Evolutionary conservation across 495 filamentous ascomycete genomes (phyloP).

Genomic region (Schizothecium vesticola): DNA sequence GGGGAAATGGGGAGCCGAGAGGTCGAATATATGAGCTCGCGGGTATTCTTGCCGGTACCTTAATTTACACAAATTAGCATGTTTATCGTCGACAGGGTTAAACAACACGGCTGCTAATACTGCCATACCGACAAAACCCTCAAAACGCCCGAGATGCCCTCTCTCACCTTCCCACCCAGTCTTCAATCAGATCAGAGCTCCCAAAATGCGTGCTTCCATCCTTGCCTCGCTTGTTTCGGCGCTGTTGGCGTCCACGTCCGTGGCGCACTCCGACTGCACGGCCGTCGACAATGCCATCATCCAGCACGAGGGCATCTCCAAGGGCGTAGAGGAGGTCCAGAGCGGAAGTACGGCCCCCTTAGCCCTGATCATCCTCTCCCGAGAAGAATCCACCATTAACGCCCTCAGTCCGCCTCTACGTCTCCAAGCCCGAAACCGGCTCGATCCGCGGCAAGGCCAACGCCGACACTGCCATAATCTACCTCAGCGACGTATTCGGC

Average conservation of each 20-base stretch:
- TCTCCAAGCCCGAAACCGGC: constrained; percentile 30
- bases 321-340: constrained; percentile 3
- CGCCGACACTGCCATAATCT: constrained; percentile 43
- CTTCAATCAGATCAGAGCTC: neutral
- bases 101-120: neutral
- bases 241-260: neutral
- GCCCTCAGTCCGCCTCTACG: constrained; percentile 24
- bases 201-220: constrained; percentile 6
- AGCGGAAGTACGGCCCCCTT: neutral
- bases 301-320: constrained; percentile 1
- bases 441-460: constrained; percentile 29
- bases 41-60: neutral
- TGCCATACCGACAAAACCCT: neutral
- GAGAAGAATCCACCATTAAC: neutral
- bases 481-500: constrained; percentile 59
- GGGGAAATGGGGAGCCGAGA: neutral
- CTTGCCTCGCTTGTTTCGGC: neutral
- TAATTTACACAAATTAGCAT: neutral
- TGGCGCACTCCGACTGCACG: constrained; percentile 3
- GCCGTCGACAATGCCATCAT: constrained; percentile 7
- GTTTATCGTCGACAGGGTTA: neutral
- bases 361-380: neutral
- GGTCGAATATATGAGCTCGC: neutral
- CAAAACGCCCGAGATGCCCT: neutral
- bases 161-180: neutral